Evolutionary conservation across 345 rosid genomes (phyloP).

Genomic region (sweet orange (Citrus sinensis)): DNA sequence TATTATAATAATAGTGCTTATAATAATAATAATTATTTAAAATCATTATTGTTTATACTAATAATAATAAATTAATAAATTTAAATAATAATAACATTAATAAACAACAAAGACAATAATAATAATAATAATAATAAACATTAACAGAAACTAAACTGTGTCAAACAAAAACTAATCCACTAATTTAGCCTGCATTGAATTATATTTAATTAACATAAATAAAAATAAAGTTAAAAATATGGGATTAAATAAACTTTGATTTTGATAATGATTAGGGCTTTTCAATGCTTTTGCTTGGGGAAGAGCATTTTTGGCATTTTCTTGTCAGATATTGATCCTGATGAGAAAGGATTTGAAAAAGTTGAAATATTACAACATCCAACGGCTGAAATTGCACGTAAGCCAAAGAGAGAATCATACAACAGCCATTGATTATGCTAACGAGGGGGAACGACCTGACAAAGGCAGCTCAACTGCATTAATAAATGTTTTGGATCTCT

Average conservation of each 20-base stretch:
- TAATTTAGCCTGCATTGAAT: too few relatives aligned
- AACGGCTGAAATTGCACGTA: neutral
- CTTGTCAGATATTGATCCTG: constrained; percentile 29
- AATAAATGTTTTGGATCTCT: constrained; percentile 21
- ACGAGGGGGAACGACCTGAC: too few relatives aligned
- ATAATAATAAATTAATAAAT: too few relatives aligned
- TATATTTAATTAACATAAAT: neutral
- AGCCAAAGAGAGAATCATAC: neutral
- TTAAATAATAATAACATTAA: too few relatives aligned
- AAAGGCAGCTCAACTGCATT: neutral
- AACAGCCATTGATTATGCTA: neutral
- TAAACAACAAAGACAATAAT: too few relatives aligned
- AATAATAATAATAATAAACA: neutral
- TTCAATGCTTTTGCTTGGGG: constrained; percentile 6
- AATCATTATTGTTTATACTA: too few relatives aligned
- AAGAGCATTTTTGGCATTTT: constrained; percentile 33
- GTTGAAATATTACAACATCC: neutral
- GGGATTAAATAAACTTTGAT: too few relatives aligned
- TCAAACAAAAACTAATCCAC: neutral
- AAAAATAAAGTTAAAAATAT: too few relatives aligned
- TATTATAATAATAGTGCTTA: too few relatives aligned
- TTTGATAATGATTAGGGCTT: neutral
- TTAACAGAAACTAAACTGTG: neutral
- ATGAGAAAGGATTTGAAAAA: neutral
- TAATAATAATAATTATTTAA: too few relatives aligned